phyloP scores from a whole-genome alignment of 345 rosid genomes.

The Rhizophora apiculata region DNA sequence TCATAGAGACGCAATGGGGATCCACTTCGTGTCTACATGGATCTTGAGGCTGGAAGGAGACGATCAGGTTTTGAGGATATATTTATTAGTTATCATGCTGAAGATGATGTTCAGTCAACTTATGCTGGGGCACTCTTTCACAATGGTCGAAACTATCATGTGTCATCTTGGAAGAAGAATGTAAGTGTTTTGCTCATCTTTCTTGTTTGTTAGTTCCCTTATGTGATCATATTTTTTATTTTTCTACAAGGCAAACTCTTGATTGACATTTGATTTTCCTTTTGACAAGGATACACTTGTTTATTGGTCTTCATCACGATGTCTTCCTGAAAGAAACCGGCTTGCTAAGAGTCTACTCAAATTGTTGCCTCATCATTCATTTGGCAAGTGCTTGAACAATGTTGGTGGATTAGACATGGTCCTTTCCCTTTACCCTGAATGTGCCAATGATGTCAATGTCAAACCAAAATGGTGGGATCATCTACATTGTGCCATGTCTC shows the following conservation, averaged over 20 bases:
- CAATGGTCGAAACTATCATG: slow-evolving; percentile 70
- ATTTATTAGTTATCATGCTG: slow-evolving; percentile 85
- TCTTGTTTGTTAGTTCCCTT: background rate
- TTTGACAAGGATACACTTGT: slow-evolving; percentile 57
- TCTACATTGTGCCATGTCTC: slow-evolving; percentile 92
- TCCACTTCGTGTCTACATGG: slow-evolving; percentile 95
- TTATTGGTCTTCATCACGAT: slow-evolving; percentile 95
- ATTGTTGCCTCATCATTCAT: slow-evolving; percentile 78
- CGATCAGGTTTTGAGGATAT: slow-evolving; percentile 81
- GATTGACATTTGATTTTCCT: slow-evolving; percentile 2
- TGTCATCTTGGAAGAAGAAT: slow-evolving; percentile 61
- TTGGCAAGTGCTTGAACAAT: slow-evolving; percentile 92
- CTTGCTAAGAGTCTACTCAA: slow-evolving; percentile 62
- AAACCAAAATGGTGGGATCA: slow-evolving; percentile 86
- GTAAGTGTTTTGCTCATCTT: slow-evolving; percentile 35
- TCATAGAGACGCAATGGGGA: slow-evolving; percentile 68
- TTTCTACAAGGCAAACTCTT: background rate
- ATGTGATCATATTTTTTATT: background rate
- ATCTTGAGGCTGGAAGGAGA: slow-evolving; percentile 84
- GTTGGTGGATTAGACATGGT: slow-evolving; percentile 74
- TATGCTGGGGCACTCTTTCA: slow-evolving; percentile 93
- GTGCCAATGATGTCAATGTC: slow-evolving; percentile 41
- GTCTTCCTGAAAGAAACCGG: slow-evolving; percentile 64
- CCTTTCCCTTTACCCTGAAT: slow-evolving; percentile 68
- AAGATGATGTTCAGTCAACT: slow-evolving; percentile 80